phyloP scores from a whole-genome alignment of 352 stramenopile genomes.

The Phytophthora pisi region DNA sequence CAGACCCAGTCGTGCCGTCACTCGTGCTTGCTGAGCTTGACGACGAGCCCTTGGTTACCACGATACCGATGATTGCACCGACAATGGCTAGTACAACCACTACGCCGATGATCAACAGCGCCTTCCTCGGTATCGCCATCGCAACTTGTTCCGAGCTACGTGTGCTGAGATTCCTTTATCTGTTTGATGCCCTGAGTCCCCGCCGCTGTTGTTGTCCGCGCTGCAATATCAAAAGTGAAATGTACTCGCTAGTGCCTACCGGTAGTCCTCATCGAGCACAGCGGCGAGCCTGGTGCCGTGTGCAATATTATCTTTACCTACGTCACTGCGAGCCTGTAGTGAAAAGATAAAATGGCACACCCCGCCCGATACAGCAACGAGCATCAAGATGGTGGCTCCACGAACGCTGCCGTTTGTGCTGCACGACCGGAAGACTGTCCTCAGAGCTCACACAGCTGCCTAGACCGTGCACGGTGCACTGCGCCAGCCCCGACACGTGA shows the following conservation, averaged over 20 bases:
- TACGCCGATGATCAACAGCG: background rate
- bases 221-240: background rate
- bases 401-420: background rate
- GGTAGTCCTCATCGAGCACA: background rate
- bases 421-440: background rate
- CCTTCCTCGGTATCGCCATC: conserved; percentile 6
- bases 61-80: background rate
- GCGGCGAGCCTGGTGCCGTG: background rate
- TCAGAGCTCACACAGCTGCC: background rate
- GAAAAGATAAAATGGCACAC: background rate
- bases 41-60: background rate
- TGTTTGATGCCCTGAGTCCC: background rate
- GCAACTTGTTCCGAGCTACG: background rate
- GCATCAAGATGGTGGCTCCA: background rate
- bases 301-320: background rate
- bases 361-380: background rate
- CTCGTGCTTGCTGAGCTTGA: conserved; percentile 24
- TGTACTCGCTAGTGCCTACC: background rate
- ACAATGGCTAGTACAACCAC: background rate
- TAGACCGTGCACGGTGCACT: too few species aligned
- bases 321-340: background rate
- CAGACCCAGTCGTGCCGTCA: conserved; percentile 20
- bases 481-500: background rate
- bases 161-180: background rate
- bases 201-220: background rate